Base-by-base conservation (phyloP, 169 alveolate species). In the Ichthyophthirius multifiliis region DNA sequence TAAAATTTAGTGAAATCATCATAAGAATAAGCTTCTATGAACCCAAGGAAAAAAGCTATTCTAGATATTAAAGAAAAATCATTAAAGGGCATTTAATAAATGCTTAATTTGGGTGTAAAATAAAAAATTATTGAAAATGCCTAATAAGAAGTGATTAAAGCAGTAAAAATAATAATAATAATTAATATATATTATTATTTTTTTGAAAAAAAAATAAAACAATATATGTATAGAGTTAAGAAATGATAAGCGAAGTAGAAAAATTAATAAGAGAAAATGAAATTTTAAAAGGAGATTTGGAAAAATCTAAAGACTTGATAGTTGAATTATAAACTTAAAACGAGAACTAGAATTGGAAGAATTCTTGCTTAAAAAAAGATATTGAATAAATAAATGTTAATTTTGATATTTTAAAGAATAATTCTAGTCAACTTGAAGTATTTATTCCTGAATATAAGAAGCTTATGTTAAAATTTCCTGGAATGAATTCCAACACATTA, bases 221-320 rank as follows among this genome's bases (percentile, higher is more conserved):
- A n/a, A n/a, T n/a, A n/a, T n/a, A n/a, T n/a, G n/a, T n/a, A n/a
- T n/a, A 55, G 71, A 27, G 43, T 12, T 27, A 34, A 32, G 75
- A 65, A 65, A 65, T 65, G 75, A 65, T 32, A 5, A 65, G 43
- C 13, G 75, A 65, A 34, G 75, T 65, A 65, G 75, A 65, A 32
- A 65, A 65, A 30, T 35, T 65, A 65, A 46, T 65, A 7, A 65
- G 75, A 35, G 75, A 65, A 65, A 65, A 65, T 30, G 46, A 31
- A 65, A 46, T 65, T 12, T 35, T 65, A 7, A 31, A 41, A 65
- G 34, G 46, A 20, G 75, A 65, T 32, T 32, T 65, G 18, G 43
- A 65, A 65, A 65, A 65, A 65, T 15, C 34, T 5, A 31, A 65
- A n/a, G 75, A 65, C 34, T 16, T 32, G 16, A 32, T 65, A 6